A percentile compares a stretch with the other conserved stretches of the same genome.
These are phyloP conservation scores for Pichia sp. DNA, from an alignment of 1,139 yeast genomes.

Conservation along the genomic window DNA sequence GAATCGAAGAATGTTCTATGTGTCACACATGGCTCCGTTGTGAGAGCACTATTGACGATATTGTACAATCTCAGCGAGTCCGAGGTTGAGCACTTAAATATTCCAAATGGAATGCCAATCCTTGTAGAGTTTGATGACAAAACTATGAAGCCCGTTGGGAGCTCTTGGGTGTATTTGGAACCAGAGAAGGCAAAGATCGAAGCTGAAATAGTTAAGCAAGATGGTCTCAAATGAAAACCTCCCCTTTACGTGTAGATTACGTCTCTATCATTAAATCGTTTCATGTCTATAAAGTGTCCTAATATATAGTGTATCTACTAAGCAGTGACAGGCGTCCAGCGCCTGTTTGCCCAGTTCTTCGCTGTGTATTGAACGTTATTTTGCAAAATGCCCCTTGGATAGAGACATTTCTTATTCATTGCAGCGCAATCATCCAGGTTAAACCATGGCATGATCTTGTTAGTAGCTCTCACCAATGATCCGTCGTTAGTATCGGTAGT, in stretches of 20 bases:
- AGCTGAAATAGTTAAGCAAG: slow-evolving; percentile 57
- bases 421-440: slow-evolving; percentile 17
- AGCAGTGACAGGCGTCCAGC: slow-evolving; percentile 32
- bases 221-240: slow-evolving; percentile 40
- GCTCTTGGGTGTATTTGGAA: slow-evolving; percentile 53
- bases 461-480: slow-evolving; percentile 18
- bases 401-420: slow-evolving; percentile 15
- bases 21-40: slow-evolving; percentile 74
- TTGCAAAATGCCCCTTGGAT: slow-evolving; percentile 22
- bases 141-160: slow-evolving; percentile 31
- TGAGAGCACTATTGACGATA: slow-evolving; percentile 58
- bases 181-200: slow-evolving; percentile 61
- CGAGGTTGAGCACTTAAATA: slow-evolving; percentile 60
- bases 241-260: no score
- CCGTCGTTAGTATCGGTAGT: slow-evolving; percentile 5
- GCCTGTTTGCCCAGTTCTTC: slow-evolving; percentile 45
- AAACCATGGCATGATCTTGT: slow-evolving; percentile 35
- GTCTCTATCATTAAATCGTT: no score
- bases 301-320: neutral
- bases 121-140: slow-evolving; percentile 34
- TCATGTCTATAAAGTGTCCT: neutral
- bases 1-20: slow-evolving; percentile 40
- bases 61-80: slow-evolving; percentile 50
- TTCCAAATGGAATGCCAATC: slow-evolving; percentile 74
- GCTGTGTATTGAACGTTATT: slow-evolving; percentile 40